These are phyloP conservation scores for Sodiomyces alkalinus DNA, from an alignment of 2,329 filamentous ascomycete genomes.

Conservation along the genomic window DNA sequence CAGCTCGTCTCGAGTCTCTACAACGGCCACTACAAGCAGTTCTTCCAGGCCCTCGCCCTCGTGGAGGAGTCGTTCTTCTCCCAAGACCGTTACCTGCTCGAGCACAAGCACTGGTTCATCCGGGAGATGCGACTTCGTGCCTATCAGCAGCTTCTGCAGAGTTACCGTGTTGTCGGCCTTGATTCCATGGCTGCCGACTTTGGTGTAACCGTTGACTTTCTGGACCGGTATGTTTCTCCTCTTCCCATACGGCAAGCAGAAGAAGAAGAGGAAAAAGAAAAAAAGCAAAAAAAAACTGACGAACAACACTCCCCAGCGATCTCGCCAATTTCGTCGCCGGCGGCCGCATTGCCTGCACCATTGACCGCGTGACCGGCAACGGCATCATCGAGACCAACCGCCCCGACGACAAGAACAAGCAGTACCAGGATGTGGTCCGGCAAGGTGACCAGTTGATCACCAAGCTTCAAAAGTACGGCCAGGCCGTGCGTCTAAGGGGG, in stretches of 20 bases:
- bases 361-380: constrained; percentile 90
- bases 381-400: constrained; percentile 97
- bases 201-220: constrained; percentile 88
- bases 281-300: too few relatives aligned
- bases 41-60: constrained; percentile 76
- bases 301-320: constrained; percentile 54
- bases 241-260: too few relatives aligned
- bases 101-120: constrained; percentile 95
- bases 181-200: constrained; percentile 96
- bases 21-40: constrained; percentile 82
- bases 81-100: constrained; percentile 86
- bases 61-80: constrained; percentile 92
- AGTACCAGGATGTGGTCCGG: constrained; percentile 95
- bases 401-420: constrained; percentile 98
- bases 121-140: constrained; percentile 94
- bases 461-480: constrained; percentile 97
- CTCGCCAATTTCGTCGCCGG: constrained; percentile 94
- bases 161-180: constrained; percentile 91
- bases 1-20: constrained; percentile 85
- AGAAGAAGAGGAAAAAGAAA: too few relatives aligned
- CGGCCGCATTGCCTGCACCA: constrained; percentile 88
- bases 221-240: constrained; percentile 63
- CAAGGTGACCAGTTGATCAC: constrained; percentile 97
- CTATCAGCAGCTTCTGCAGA: constrained; percentile 94
- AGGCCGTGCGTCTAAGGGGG: constrained; percentile 83